Evolutionary conservation across 2,329 filamentous ascomycete species (phyloP), one percentile per base, ranked within the genome.

Genomic region (Claviceps lovelessii): DNA sequence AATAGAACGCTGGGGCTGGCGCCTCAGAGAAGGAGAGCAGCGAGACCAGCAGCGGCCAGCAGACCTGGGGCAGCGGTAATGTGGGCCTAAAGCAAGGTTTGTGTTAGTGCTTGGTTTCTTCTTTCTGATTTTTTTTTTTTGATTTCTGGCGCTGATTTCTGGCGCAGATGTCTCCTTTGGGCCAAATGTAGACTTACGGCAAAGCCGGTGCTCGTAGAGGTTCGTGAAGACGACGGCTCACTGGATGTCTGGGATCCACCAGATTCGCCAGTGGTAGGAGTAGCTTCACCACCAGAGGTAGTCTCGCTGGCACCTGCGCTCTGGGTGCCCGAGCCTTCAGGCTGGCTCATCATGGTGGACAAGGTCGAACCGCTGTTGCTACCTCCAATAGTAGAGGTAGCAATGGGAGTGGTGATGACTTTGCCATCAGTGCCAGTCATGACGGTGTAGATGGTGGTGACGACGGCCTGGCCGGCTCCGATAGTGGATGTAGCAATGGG

Each of bases 31-130:
- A 79, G 65, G 57, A 76, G 61, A 58, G 69, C 73, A 45, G 73
- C 75, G 49, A 78, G 56, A 62, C 76, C 76, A 23, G 73, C 75
- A 28, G 72, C 76, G 52, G 74, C 76, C 45, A 78, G 57, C 51
- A 77, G 58, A 55, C 74, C 76, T 28, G 75, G 73, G 42, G 70
- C 74, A 55, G 70, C 72, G 51, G 75, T 76, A 61, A 67, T 66
- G 56, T 72, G 68, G 46, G 72, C 65, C 68, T 70, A 47, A 1
- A 23, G 17, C 4, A 29, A 41, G 9, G 9, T 35, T 31, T 10
- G 41, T 23, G 33, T 50, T 46, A 45, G 51, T 29, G 2, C 23
- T 3, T 23, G n/a, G n/a, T n/a, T n/a, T n/a, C n/a, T n/a, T n/a
- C n/a, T n/a, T n/a, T n/a, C n/a, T 23, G 1, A 0, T 23, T 23